These are phyloP conservation scores for Alternaria brassicae DNA, from an alignment of 2,329 filamentous ascomycete genomes.

Conservation along the genomic window DNA sequence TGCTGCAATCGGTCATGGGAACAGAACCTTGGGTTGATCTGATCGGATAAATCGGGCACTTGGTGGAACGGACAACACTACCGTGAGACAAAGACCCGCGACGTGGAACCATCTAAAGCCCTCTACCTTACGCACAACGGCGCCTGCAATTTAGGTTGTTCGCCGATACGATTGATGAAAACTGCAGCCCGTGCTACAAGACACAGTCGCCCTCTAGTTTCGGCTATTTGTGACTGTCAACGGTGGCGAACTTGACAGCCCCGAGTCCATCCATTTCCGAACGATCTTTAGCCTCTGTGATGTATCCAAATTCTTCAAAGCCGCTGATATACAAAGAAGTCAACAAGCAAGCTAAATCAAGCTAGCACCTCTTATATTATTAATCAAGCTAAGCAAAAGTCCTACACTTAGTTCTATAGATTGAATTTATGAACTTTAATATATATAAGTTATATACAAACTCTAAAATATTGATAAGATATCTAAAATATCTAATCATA, in stretches of 20 bases:
- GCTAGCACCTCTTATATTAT: too few species aligned
- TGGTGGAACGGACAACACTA: not conserved
- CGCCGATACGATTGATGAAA: not conserved
- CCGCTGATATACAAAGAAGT: too few species aligned
- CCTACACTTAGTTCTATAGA: too few species aligned
- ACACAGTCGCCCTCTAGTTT: not conserved
- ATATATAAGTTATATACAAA: too few species aligned
- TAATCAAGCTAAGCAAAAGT: too few species aligned
- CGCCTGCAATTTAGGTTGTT: not conserved
- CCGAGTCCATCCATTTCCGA: not conserved
- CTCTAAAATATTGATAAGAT: too few species aligned
- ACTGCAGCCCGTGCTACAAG: not conserved
- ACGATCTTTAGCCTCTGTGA: not conserved
- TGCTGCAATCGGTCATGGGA: not conserved
- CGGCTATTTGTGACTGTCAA: not conserved
- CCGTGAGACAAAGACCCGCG: not conserved
- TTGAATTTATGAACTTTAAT: too few species aligned
- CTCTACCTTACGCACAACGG: not conserved
- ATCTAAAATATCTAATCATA: too few species aligned
- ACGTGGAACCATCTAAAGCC: not conserved
- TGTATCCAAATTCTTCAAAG: not conserved
- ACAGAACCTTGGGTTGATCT: not conserved
- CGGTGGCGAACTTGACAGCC: not conserved
- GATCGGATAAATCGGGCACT: not conserved
- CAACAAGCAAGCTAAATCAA: too few species aligned